These are phyloP conservation scores for Lachnellula subtilissima DNA, from an alignment of 2,329 filamentous ascomycete genomes.

Conservation along the genomic window DNA sequence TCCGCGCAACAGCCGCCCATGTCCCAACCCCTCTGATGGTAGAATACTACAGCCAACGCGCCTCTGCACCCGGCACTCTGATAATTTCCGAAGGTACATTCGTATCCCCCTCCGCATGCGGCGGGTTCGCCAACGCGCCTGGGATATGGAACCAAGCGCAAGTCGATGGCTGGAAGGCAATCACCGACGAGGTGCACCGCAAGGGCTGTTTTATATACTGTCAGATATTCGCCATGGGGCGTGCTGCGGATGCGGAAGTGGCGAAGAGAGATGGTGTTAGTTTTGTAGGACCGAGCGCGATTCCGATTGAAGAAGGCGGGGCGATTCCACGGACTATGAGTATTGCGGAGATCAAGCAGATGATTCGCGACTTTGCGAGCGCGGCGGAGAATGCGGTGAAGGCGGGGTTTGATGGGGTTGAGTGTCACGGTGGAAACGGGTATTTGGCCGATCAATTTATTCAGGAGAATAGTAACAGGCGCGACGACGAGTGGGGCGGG, in stretches of 20 bases:
- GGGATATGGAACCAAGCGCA: slow-evolving; percentile 54
- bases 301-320: slow-evolving; percentile 13
- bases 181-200: slow-evolving; percentile 58
- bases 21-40: slow-evolving; percentile 40
- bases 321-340: slow-evolving; percentile 15
- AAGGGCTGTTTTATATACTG: slow-evolving; percentile 56
- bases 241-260: slow-evolving; percentile 39
- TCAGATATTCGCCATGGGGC: slow-evolving; percentile 59
- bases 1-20: slow-evolving; percentile 43
- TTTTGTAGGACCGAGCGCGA: slow-evolving; percentile 9
- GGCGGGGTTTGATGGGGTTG: slow-evolving; percentile 28
- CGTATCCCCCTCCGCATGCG: slow-evolving; percentile 44
- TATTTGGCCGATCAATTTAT: slow-evolving; percentile 27
- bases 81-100: slow-evolving; percentile 53
- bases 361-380: slow-evolving; percentile 8
- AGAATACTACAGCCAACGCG: slow-evolving; percentile 52
- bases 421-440: slow-evolving; percentile 25
- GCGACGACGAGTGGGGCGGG: slow-evolving; percentile 24
- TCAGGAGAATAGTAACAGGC: slow-evolving; percentile 21
- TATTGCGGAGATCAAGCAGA: slow-evolving; percentile 18
- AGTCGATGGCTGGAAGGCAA: slow-evolving; percentile 53
- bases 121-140: slow-evolving; percentile 48
- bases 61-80: slow-evolving; percentile 45
- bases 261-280: slow-evolving; percentile 15
- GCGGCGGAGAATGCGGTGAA: slow-evolving; percentile 22